These are phyloP conservation scores for Hordeum marinum DNA, from an alignment of 176 grass and related monocot genomes.

Conservation along the genomic window DNA sequence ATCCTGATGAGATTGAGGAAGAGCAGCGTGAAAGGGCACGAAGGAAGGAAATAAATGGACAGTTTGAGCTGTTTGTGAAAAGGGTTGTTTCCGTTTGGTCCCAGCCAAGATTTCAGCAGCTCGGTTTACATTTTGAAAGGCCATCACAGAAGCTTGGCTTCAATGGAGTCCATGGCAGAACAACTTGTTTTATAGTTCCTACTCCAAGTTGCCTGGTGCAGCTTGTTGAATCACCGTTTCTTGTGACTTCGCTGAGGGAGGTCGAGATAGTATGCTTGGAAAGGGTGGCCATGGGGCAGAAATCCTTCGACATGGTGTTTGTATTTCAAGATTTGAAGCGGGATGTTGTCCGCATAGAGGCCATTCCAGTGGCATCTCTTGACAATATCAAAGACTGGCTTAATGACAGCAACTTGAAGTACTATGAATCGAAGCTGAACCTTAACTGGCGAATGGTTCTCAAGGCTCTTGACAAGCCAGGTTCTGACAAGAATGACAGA, in stretches of 20 bases:
- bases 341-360: conserved; percentile 60
- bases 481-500: conserved; percentile 44
- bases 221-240: conserved; percentile 70
- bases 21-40: conserved; percentile 85
- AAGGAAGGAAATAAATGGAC: conserved; percentile 77
- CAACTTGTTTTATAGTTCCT: conserved; percentile 82
- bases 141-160: conserved; percentile 80
- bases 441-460: conserved; percentile 63
- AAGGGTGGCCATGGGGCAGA: conserved; percentile 72
- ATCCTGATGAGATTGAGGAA: conserved; percentile 96
- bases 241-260: conserved; percentile 76
- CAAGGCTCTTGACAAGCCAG: conserved; percentile 40
- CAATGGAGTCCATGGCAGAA: conserved; percentile 79
- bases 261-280: conserved; percentile 96
- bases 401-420: conserved; percentile 51
- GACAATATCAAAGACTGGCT: conserved; percentile 66
- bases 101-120: conserved; percentile 64
- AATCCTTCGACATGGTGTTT: conserved; percentile 63
- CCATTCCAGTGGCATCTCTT: conserved; percentile 46
- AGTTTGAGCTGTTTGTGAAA: conserved; percentile 85
- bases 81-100: conserved; percentile 76
- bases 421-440: conserved; percentile 66
- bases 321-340: conserved; percentile 62
- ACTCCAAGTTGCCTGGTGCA: conserved; percentile 85
- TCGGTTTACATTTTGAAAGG: conserved; percentile 76